Evolutionary conservation across 2,329 filamentous ascomycete species (phyloP), one percentile per base, ranked within the genome.

Genomic region (Fusarium piperis): DNA sequence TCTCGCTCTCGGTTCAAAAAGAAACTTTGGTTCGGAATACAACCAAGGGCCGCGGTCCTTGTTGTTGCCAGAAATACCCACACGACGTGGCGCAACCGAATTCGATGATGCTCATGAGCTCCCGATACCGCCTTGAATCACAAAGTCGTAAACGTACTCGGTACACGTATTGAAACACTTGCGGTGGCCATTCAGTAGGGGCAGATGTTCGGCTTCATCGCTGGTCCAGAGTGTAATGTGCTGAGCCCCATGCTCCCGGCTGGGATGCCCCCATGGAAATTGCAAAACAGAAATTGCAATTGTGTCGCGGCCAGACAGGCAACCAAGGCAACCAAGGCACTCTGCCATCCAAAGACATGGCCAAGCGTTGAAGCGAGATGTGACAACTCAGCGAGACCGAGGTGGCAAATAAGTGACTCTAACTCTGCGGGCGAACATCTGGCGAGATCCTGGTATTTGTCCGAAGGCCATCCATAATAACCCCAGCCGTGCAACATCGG

Each of bases 401-500:
- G 28, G 46, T 39, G 48, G 38, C 46, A 62, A 46, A 58, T 26
- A 58, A 55, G 44, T 56, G 28, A 52, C 18, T 62, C 39, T 20
- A 59, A 56, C 67, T 46, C 63, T 44, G 44, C 59, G 61, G 60
- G 35, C 44, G 56, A 48, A 30, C 44, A 23, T 61, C 63, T 28
- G 60, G 56, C 36, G 60, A 59, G 13, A 58, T 39, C 58, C 58
- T 52, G 56, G 59, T 46, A 48, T 62, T 57, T 60, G 57, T 39
- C 61, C 48, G 51, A 69, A 64, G 51, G 62, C 41, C 26, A 52
- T 67, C 66, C 41, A 48, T 38, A 63, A 53, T 33, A 68, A 59
- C 72, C 74, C 64, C 64, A 72, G 64, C 51, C 68, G 70, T 76
- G 65, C 68, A 69, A 72, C 64, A 59, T 70, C 60, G 67, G 65